Percentiles rank a stretch among this genome's conserved stretches.
Conservation (phyloP, 2,329 filamentous ascomycete species). For the Ceratocystis eucalypticola region DNA sequence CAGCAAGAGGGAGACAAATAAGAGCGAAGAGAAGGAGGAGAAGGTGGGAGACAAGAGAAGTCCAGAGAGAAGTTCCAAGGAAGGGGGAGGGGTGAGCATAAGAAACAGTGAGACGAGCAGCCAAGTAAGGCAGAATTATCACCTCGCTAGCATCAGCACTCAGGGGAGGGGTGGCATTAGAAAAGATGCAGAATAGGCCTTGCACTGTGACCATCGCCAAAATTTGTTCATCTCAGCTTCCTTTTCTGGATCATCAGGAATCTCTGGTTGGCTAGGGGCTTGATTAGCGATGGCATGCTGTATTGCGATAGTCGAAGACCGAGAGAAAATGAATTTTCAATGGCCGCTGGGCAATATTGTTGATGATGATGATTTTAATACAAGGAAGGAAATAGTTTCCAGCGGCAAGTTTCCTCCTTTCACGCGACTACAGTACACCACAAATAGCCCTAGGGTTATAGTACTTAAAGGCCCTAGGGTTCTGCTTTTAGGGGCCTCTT, state of each 20-base stretch:
- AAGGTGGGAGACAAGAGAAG: not conserved
- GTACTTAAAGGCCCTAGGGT: not conserved
- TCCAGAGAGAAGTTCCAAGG: not conserved
- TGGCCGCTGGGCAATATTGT: not conserved
- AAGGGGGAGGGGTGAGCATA: slow-evolving; percentile 1
- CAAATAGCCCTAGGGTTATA: not conserved
- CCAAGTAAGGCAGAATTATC: not conserved
- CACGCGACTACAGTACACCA: no score
- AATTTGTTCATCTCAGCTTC: slow-evolving; percentile 2
- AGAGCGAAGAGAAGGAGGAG: not conserved
- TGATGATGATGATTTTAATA: not conserved
- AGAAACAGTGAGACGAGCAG: not conserved
- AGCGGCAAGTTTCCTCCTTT: not conserved
- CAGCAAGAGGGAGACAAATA: no score
- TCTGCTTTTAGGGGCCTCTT: not conserved
- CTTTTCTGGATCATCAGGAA: not conserved
- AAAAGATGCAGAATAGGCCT: not conserved
- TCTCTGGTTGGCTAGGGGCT: not conserved
- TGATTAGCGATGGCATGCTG: not conserved
- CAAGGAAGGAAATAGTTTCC: not conserved
- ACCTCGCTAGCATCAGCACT: not conserved
- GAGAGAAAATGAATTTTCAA: not conserved
- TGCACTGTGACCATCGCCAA: not conserved
- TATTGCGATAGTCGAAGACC: not conserved
- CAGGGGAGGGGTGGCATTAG: slow-evolving; percentile 2